Conservation (phyloP, 2,329 filamentous ascomycete genomes). For the Ilyonectria robusta region DNA sequence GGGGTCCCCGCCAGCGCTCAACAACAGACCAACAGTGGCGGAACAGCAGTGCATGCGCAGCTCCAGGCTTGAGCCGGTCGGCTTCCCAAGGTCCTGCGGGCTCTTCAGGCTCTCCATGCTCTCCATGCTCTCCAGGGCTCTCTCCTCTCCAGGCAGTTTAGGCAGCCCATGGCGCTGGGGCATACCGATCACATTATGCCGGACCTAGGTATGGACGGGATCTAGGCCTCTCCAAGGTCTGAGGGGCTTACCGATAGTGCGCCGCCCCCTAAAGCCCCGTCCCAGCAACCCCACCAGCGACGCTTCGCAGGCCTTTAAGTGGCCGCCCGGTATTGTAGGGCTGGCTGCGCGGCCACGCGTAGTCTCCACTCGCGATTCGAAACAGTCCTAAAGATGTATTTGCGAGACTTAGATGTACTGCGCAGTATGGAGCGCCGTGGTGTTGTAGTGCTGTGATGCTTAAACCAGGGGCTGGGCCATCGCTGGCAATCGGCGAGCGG, state of each 20-base stretch:
- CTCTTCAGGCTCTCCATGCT: background rate
- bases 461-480: background rate
- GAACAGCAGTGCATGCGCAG: too few species aligned
- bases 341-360: constrained; percentile 11
- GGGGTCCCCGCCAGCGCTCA: background rate
- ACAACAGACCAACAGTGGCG: background rate
- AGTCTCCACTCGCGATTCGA: constrained; percentile 11
- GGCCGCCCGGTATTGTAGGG: constrained; percentile 10
- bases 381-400: background rate
- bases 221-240: constrained; percentile 9
- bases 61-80: background rate
- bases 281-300: background rate
- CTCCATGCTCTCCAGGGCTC: background rate
- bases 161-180: background rate
- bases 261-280: background rate
- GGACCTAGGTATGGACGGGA: constrained; percentile 1
- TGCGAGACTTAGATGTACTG: background rate
- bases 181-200: background rate
- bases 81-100: background rate
- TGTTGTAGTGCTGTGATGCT: background rate
- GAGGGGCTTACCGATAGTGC: constrained; percentile 12
- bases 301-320: background rate
- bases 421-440: background rate
- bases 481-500: constrained; percentile 9
- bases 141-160: background rate